Percentiles rank a stretch among this genome's conserved stretches.
These are phyloP conservation scores for Silene conica DNA, from an alignment of 148 eudicot genomes.

Conservation along the genomic window DNA sequence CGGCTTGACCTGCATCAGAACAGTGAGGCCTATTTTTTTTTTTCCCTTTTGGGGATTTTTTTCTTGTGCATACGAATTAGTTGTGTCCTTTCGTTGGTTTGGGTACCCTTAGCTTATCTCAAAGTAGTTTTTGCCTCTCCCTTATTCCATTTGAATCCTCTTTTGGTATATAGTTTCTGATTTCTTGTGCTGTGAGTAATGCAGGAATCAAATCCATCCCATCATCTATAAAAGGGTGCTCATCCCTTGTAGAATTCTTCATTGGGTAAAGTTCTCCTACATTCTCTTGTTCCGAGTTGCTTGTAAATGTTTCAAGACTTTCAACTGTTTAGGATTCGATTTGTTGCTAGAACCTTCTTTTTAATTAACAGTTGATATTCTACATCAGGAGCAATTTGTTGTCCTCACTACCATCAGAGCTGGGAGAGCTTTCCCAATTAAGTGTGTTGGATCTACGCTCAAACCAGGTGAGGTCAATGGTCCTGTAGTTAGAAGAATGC, in stretches of 20 bases:
- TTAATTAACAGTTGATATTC: constrained; percentile 3
- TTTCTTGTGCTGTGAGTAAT: constrained; percentile 21
- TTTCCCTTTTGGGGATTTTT: background rate
- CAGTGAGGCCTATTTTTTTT: constrained; percentile 47
- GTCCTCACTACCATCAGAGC: constrained; percentile 63
- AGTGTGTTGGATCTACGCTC: constrained; percentile 94
- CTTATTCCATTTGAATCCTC: background rate
- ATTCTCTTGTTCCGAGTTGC: background rate
- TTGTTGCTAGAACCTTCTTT: background rate
- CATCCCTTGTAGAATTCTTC: constrained; percentile 76
- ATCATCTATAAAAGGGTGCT: constrained; percentile 76
- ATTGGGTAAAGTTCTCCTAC: constrained; percentile 57
- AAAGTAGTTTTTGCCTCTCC: background rate
- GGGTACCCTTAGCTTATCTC: background rate
- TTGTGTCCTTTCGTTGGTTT: background rate
- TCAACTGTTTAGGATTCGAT: constrained; percentile 1
- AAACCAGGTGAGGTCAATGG: constrained; percentile 55
- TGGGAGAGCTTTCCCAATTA: constrained; percentile 64
- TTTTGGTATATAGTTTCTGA: background rate
- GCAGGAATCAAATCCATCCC: constrained; percentile 90
- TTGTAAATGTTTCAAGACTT: background rate
- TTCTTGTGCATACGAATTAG: background rate
- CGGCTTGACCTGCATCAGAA: constrained; percentile 89
- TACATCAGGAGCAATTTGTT: constrained; percentile 63
- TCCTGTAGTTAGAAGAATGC: background rate